Base-by-base conservation (phyloP, 148 eudicot genomes). In the Pouteria glomerata region DNA sequence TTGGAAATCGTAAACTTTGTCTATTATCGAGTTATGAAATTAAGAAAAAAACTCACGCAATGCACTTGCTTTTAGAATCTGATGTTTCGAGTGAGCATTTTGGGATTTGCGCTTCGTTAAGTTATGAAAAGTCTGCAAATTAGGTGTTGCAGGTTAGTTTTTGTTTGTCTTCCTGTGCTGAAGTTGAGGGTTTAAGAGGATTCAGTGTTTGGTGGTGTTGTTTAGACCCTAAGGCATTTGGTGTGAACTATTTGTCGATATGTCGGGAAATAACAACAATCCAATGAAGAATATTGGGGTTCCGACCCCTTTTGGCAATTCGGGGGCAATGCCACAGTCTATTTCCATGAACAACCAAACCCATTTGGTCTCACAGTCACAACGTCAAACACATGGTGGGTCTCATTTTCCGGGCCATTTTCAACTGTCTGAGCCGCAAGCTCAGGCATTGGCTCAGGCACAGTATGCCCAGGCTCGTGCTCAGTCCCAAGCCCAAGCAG, bases 401-500 rank as follows among this genome's bases (percentile, higher is more conserved):
- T 68, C 83, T 34, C 83, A 81, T 16, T 77, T 72, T 61, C 66
- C 77, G 3, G 85, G 79, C 21, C 88, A 81, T 76, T 71, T 80
- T 74, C 82, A 73, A 19, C 58, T 66, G 16, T 76, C 88, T 23
- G 82, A 83, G 58, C 76, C 79, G 33, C 83, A 79, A 30, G 75
- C 85, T 53, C 84, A 77, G 30, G 61, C 74, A 13, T 69, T 86
- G 59, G 84, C 82, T 27, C 89, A 81, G 68, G 73, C 84, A n/a
- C 79, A 80, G 69, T 67, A 41, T 30, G 79, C 72, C 44, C 85
- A 79, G 27, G 69, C 58, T 31, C 85, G 73, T 12, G 57, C 73
- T 16, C 84, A 82, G 31, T 55, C 78, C 35, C 82, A 67, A 34
- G 58, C 76, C 15, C 89, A 78, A 48, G 67, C 65, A 11, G 73